Evolutionary conservation across 2,329 filamentous ascomycete species (phyloP), one percentile per base, ranked within the genome.

Genomic region (Myotisia sp.): DNA sequence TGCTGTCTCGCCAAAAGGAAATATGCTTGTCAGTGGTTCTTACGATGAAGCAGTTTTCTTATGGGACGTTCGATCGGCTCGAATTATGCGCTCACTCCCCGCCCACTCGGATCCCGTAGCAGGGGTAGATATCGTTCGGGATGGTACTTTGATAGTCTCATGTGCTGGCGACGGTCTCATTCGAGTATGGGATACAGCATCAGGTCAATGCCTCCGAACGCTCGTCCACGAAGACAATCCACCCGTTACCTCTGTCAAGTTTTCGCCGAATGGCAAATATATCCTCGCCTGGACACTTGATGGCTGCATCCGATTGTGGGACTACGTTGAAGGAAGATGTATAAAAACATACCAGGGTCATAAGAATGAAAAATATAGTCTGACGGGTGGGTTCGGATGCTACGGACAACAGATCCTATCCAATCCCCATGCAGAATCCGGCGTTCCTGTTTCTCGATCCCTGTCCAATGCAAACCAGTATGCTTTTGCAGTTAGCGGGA

Each of bases 271-370:
- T 51, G 87, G 90, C 12, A 85, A 82, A 43, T 94, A 81, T 52
- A 79, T 98, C 36, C 70, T 95, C 2, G 87, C 90, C 8, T 93
- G 81, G 58, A 93, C 83, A 42, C 69, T 94, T 44, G 90, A 98
- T 62, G 81, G 77, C 40, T 87, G 81, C 52, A 71, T 98, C 29
- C 76, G 90, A 2, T 64, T 98, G 14, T 98, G 90, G 90, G 82
- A 94, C 55, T 98, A 95, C 53, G 79, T 92, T 6, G 75, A 84
- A 23, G 87, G 87, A 5, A 75, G 76, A 18, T 90, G 90, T 46
- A 79, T 93, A 49, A 98, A 98, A 67, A 98, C 90, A 9, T 98
- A 95, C 57, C 85, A 94, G 54, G 90, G 90, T 0, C 90, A 95
- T 50, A 62, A 65, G 36, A 98, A 98, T 54, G 68, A 74, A 36